phyloP scores from a whole-genome alignment of 1,284 basidiomycete species.

The Phellopilus nigrolimitatus region DNA sequence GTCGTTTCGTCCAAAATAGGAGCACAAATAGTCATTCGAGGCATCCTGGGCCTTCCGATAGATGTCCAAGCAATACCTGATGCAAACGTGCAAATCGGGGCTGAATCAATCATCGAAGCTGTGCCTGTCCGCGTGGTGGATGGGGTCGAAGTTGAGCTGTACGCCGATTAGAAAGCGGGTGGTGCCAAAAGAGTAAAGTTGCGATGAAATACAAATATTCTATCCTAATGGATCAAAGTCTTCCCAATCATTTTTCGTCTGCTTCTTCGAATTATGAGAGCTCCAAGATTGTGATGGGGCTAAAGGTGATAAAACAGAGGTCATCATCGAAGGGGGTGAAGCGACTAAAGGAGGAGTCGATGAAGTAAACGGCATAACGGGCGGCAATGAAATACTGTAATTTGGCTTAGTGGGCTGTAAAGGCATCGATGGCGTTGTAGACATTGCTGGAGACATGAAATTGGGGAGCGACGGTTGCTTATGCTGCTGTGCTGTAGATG shows the following conservation, averaged over 20 bases:
- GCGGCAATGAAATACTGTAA: conserved; percentile 16
- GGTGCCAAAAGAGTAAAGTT: not conserved
- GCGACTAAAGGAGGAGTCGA: conserved; percentile 38
- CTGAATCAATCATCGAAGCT: conserved; percentile 52
- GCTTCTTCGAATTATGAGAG: conserved; percentile 37
- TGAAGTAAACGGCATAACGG: conserved; percentile 32
- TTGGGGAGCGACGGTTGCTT: conserved; percentile 8
- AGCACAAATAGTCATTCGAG: conserved; percentile 62
- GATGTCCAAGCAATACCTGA: conserved; percentile 41
- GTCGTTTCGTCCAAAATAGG: conserved; percentile 66
- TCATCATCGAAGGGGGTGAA: conserved; percentile 11
- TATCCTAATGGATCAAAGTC: conserved; percentile 70
- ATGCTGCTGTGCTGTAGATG: not conserved
- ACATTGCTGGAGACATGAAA: not conserved
- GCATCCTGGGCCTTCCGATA: conserved; percentile 53
- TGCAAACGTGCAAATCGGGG: conserved; percentile 24
- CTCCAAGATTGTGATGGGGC: conserved; percentile 29
- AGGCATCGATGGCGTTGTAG: not conserved
- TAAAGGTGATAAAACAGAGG: conserved; percentile 9
- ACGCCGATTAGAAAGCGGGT: conserved; percentile 1
- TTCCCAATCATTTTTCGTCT: conserved; percentile 64
- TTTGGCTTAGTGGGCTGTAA: conserved; percentile 18
- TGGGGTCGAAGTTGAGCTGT: conserved; percentile 47
- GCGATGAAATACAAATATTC: not conserved
- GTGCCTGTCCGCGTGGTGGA: conserved; percentile 40